Evolutionary conservation across 1,284 basidiomycete genomes (phyloP), one percentile per base, ranked within the genome.

Genomic region (Ganoderma leucocontextum): DNA sequence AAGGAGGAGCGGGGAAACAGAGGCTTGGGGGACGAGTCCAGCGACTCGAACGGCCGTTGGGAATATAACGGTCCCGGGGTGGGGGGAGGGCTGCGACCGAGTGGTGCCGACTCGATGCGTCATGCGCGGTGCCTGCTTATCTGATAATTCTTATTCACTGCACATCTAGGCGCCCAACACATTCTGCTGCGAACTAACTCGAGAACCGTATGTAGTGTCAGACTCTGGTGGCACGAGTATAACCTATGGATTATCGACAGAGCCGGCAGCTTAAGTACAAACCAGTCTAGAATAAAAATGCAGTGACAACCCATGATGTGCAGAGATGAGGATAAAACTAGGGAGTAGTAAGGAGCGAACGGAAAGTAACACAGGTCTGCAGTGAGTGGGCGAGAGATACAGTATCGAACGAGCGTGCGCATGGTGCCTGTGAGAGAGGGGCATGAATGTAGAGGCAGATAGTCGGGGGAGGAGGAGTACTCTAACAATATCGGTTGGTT

Each of bases 201-300:
- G n/a, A 49, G 22, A 22, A 58, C 29, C 55, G 17, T 25, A 29
- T 38, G 10, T 22, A 12, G 17, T 15, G 13, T 53, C 52, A 53
- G 17, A 35, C 17, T 58, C 10, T 8, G 10, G 19, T 22, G 55
- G 36, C n/a, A 58, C 36, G 53, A n/a, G 22, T 60, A 60, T 67
- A 69, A 53, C 55, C 55, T 58, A 63, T 69, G 59, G 39, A 71
- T 71, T 69, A 67, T 72, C 66, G 70, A 72, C 67, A 70, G 62
- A 64, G 66, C 69, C 65, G 69, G 67, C 70, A 68, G 67, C 65
- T 65, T 70, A 74, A 69, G 69, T 74, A 74, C 70, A 71, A 52
- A 71, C 68, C 71, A 74, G 64, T 70, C 69, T 72, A 69, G 52
- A 72, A 72, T 70, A 70, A 71, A 73, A 70, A 72, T 71, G 70